These are phyloP conservation scores for Metschnikowia vanudenii DNA, from an alignment of 805 yeast species.

Conservation along the genomic window DNA sequence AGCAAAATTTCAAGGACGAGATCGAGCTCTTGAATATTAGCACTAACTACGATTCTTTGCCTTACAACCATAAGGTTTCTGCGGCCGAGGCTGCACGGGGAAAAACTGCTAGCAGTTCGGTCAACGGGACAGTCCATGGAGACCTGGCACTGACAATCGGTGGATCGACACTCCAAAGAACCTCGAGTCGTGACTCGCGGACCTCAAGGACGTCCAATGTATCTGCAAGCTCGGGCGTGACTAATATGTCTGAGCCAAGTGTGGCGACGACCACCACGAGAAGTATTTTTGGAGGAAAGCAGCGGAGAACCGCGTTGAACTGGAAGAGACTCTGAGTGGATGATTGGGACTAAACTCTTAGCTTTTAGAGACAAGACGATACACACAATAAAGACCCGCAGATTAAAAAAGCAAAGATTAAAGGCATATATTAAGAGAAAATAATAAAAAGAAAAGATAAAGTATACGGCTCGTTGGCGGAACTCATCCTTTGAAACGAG, in stretches of 20 bases:
- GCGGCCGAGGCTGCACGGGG: conserved; percentile 13
- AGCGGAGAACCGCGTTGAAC: conserved; percentile 38
- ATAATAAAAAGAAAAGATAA: no score
- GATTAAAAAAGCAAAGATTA: no score
- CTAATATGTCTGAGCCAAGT: conserved; percentile 15
- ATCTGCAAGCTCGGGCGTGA: conserved; percentile 12
- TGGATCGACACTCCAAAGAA: conserved; percentile 14
- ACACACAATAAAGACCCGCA: no score
- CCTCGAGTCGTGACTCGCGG: conserved; percentile 20
- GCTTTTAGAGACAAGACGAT: not conserved
- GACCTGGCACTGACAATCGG: conserved; percentile 2
- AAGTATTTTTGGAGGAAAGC: conserved; percentile 15
- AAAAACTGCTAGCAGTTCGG: conserved; percentile 2
- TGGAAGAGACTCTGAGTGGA: conserved; percentile 26
- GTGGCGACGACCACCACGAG: not conserved
- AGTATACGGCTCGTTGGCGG: no score
- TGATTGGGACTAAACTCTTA: no score
- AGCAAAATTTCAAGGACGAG: conserved; percentile 66
- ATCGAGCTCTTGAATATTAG: conserved; percentile 44
- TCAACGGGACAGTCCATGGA: conserved; percentile 4
- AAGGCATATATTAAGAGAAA: no score
- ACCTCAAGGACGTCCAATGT: conserved; percentile 3
- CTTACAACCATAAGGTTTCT: conserved; percentile 23
- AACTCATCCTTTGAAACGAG: no score
- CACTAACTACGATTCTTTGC: conserved; percentile 31